phyloP scores from a whole-genome alignment of 2,329 filamentous ascomycete species.

The Sporothrix humicola region DNA sequence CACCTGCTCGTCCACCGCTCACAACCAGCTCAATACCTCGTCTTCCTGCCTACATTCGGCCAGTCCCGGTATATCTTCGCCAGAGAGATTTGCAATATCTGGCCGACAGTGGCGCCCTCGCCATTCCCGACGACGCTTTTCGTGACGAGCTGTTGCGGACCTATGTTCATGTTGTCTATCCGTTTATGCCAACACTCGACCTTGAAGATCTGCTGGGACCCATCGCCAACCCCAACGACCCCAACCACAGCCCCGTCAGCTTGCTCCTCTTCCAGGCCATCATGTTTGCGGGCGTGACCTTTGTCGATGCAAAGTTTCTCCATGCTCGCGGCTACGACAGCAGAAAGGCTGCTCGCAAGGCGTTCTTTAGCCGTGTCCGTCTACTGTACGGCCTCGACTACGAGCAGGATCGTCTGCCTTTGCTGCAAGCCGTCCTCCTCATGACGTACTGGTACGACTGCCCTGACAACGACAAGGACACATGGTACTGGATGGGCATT shows the following conservation, averaged over 20 bases:
- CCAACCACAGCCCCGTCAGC: background rate
- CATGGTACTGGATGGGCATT: slow-evolving; percentile 24
- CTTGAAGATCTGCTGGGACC: background rate
- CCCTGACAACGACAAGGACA: slow-evolving; percentile 13
- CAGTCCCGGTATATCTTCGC: background rate
- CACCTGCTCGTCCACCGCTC: background rate
- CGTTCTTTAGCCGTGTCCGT: background rate
- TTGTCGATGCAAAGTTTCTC: slow-evolving; percentile 4
- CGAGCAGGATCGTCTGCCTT: background rate
- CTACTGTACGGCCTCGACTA: slow-evolving; percentile 3
- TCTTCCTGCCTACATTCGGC: background rate
- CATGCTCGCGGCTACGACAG: background rate
- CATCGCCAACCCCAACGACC: background rate
- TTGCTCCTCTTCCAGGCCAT: slow-evolving; percentile 9
- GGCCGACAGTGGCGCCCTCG: background rate
- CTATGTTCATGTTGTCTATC: background rate
- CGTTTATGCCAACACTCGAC: background rate
- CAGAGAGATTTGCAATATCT: slow-evolving; percentile 2
- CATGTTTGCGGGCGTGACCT: slow-evolving; percentile 20
- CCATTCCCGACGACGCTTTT: slow-evolving; percentile 1
- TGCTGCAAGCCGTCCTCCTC: background rate
- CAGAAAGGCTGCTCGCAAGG: slow-evolving; percentile 4
- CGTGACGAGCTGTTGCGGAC: background rate
- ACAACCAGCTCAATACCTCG: background rate
- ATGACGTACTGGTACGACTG: slow-evolving; percentile 18